Evolutionary conservation across 2,329 filamentous ascomycete species (phyloP).

Genomic region (Colletotrichum cuscutae): DNA sequence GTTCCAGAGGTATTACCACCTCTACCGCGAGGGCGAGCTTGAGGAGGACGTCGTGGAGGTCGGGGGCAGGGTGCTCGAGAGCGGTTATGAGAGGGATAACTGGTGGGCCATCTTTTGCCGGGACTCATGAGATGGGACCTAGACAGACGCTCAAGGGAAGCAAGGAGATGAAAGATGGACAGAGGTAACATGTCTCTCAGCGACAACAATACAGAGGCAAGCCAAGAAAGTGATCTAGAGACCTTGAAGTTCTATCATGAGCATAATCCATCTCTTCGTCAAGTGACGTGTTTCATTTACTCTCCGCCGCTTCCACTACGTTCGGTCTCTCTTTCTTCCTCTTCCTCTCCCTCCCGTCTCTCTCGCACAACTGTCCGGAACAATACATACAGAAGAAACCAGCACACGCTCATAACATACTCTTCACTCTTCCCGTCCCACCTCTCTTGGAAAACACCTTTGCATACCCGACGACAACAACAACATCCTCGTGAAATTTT

Average conservation of each 20-base stretch:
- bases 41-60: constrained; percentile 80
- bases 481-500: background rate
- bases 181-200: no score
- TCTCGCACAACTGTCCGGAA: background rate
- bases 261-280: constrained; percentile 31
- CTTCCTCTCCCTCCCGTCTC: background rate
- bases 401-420: background rate
- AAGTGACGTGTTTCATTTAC: constrained; percentile 7
- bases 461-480: background rate
- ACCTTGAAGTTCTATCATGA: constrained; percentile 35
- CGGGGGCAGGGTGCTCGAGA: constrained; percentile 79
- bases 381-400: constrained; percentile 9
- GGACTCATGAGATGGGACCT: constrained; percentile 21
- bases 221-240: constrained; percentile 16
- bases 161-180: no score
- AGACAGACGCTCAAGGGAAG: background rate
- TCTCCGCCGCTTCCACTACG: background rate
- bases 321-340: background rate
- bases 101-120: constrained; percentile 84
- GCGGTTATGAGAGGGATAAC: constrained; percentile 96
- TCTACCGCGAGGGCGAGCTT: constrained; percentile 88
- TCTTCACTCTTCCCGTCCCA: background rate
- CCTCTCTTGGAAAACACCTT: background rate
- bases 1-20: constrained; percentile 93
- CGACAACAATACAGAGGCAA: background rate